These are phyloP conservation scores for Thielaviopsis ethacetica DNA, from an alignment of 2,329 filamentous ascomycete genomes.

Conservation along the genomic window DNA sequence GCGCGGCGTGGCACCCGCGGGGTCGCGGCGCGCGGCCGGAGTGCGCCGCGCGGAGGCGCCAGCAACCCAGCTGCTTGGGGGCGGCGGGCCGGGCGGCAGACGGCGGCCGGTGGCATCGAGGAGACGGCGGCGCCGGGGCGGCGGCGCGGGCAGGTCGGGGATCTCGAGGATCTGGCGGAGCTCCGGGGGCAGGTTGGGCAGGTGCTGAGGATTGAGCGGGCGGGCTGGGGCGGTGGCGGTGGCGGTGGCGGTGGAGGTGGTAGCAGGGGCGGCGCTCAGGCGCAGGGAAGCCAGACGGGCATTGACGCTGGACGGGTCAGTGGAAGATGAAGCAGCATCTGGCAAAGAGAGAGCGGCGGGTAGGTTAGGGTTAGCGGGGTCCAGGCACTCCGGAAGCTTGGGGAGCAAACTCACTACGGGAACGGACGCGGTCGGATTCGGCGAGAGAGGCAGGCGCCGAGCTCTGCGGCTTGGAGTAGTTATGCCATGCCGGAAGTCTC, in stretches of 20 bases:
- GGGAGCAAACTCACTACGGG: background rate
- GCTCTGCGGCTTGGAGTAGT: constrained; percentile 2
- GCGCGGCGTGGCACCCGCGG: no score
- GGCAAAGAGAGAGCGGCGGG: no score
- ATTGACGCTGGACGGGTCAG: background rate
- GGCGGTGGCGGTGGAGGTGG: no score
- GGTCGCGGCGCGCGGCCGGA: no score
- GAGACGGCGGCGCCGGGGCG: background rate
- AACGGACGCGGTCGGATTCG: background rate
- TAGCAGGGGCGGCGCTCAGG: background rate
- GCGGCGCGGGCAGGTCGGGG: background rate
- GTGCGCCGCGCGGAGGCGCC: no score
- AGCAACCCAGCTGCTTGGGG: background rate
- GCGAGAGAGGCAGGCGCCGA: background rate
- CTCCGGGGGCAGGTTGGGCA: background rate
- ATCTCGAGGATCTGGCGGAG: background rate
- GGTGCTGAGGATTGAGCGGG: background rate
- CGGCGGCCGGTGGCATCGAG: background rate
- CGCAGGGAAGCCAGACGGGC: background rate
- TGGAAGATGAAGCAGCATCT: background rate
- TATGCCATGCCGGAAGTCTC: background rate
- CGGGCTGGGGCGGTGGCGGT: background rate
- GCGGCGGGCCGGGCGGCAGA: background rate
- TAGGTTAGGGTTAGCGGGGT: background rate
- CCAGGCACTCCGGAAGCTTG: background rate